Evolutionary conservation across 148 eudicot genomes (phyloP), one percentile per base, ranked within the genome.

Genomic region (Vaccinium corymbosum): DNA sequence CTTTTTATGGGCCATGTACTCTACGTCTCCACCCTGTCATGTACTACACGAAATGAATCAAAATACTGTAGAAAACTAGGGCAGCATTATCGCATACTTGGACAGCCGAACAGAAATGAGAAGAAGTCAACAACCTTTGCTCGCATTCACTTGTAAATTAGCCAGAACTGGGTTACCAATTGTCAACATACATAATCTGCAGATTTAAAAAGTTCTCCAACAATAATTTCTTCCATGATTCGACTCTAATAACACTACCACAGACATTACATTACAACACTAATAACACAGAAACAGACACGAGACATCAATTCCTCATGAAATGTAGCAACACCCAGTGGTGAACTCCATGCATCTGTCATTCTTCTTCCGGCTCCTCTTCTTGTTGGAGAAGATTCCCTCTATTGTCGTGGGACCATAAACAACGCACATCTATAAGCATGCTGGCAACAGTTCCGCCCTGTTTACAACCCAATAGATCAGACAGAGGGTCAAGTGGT

Each of bases 311-410:
- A 6, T 52, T 20, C 13, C 55, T 8, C 16, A 4, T 9, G 35
- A 76, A 76, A 12, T n/a, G 8, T 16, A 38, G 50, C 76, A 72
- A 76, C 32, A 76, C 7, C 56, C 7, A 1, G 50, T 11, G 25
- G 49, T 11, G 17, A 76, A 76, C 81, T 8, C 68, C 49, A 19
- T 29, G 49, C 15, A 82, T 68, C 48, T 50, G 27, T 79, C 81
- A 86, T 91, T 97, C 99, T 86, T 94, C 99, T 88, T 93, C 95
- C 0, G 99, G 99, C 81, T 97, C 99, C 85, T 97, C 99, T 86
- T 96, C 99, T 87, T 97, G 98, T 85, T 97, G 99, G 15, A 97
- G 99, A 79, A 97, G 99, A 84, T 97, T 97, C 84, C 93, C 99
- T 92, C 99, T 83, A 86, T 97, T 97, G 89, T 27, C 27, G 27